phyloP scores from a whole-genome alignment of 2,329 filamentous ascomycete species.

The Pestalotiopsis sp. region DNA sequence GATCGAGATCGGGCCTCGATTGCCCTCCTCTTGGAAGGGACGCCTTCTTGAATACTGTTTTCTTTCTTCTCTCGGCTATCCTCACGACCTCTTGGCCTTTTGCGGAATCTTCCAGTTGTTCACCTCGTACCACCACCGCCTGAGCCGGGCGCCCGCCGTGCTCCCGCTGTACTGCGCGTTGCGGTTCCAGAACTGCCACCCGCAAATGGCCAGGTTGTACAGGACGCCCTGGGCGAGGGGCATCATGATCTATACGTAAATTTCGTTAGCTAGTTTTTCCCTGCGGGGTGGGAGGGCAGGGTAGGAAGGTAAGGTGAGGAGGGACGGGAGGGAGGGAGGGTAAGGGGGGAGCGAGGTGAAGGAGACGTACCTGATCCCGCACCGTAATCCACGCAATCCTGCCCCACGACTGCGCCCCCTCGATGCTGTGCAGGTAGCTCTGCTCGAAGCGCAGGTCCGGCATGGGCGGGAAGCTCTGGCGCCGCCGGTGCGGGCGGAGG shows the following conservation, averaged over 20 bases:
- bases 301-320: too few species aligned
- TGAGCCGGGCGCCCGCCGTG: conserved; percentile 73
- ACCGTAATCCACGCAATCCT: conserved; percentile 82
- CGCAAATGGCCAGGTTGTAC: conserved; percentile 83
- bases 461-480: conserved; percentile 57
- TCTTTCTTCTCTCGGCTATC: too few species aligned
- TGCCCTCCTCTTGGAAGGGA: neutral
- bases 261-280: too few species aligned
- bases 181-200: conserved; percentile 90
- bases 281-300: neutral
- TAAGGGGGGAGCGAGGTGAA: too few species aligned
- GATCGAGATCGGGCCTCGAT: too few species aligned
- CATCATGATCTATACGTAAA: conserved; percentile 60
- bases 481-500: conserved; percentile 52
- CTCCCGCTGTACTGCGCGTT: conserved; percentile 76
- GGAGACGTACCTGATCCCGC: conserved; percentile 74
- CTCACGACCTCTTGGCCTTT: conserved; percentile 23
- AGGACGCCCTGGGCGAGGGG: conserved; percentile 84
- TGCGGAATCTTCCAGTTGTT: conserved; percentile 83
- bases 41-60: too few species aligned
- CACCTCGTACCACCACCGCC: conserved; percentile 93
- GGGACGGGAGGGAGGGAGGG: too few species aligned
- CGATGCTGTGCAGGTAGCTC: conserved; percentile 92
- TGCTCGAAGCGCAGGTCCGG: conserved; percentile 96
- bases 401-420: conserved; percentile 77